phyloP scores from a whole-genome alignment of 2,329 filamentous ascomycete species.

The Colletotrichum sp. region DNA sequence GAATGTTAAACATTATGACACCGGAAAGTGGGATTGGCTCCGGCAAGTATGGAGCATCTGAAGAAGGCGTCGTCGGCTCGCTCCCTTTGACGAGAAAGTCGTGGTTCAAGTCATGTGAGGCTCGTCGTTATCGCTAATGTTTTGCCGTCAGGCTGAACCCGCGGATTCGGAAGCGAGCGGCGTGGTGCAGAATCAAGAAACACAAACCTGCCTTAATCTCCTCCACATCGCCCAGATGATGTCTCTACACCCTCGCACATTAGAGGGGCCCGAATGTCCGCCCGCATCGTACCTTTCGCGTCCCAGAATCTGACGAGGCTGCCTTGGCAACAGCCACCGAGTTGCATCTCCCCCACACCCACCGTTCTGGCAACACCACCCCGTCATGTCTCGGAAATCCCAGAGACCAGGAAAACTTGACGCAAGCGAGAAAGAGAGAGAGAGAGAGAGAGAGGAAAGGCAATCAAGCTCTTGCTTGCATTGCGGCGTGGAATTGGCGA shows the following conservation, averaged over 20 bases:
- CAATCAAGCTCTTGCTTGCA: neutral
- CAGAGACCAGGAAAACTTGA: neutral
- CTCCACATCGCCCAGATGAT: neutral
- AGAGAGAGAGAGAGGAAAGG: neutral
- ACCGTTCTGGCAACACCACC: neutral
- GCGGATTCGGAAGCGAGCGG: neutral
- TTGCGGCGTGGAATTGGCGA: neutral
- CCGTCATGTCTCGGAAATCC: neutral
- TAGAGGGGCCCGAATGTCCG: neutral
- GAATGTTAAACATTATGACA: neutral
- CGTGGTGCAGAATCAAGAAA: neutral
- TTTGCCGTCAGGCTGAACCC: neutral
- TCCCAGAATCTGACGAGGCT: neutral
- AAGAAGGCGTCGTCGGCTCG: neutral
- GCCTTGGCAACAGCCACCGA: neutral
- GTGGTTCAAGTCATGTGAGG: neutral
- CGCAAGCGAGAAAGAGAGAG: rapidly evolving
- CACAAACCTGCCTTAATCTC: neutral
- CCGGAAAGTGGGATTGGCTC: neutral
- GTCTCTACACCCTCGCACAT: neutral
- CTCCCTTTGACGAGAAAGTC: neutral
- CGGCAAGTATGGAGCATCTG: neutral
- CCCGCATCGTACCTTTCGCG: neutral
- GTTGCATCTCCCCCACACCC: neutral
- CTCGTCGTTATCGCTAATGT: neutral